Evolutionary conservation across 2,329 filamentous ascomycete genomes (phyloP), one percentile per base, ranked within the genome.

Genomic region (Xylariales sp.): DNA sequence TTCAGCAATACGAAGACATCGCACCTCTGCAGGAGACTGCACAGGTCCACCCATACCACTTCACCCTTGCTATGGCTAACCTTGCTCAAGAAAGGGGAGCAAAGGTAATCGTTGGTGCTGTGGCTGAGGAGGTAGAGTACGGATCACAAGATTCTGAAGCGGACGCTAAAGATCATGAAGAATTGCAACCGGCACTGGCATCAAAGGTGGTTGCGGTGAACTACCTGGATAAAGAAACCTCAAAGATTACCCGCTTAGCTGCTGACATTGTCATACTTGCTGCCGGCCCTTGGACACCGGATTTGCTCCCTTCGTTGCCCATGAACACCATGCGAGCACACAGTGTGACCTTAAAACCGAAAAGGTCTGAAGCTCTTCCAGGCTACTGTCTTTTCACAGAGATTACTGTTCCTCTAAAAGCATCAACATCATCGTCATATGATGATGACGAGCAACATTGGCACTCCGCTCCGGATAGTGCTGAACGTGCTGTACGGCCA

Each of bases 31-130:
- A 74, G 2, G 86, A 88, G 44, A 97, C 93, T 2, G 87, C 93
- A 0, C 93, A 98, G 62, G 91, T 97, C 3, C 91, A 98, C 54
- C 93, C 93, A 0, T 86, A 83, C 44, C 81, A 88, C 29, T 97
- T 98, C 56, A 97, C 93, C 1, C 91, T 79, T 0, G 73, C 82
- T 13, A 94, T 97, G 61, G 87, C 86, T 5, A 69, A 78, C 29
- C 71, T 96, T 11, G 89, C 91, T 0, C 66, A 76, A 40, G 77
- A 86, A 36, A 75, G 72, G 18, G 86, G 86, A 3, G 79, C 78
- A 2, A 66, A 69, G 41, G 89, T 89, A 4, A 88, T n/a, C n/a
- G n/a, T n/a, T 77, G 3, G 67, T 66, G 13, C 85, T 96, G 44
- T 48, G 47, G 5, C 25, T 56, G 14, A 72, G 75, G 33, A 72